Evolutionary conservation across 345 rosid species (phyloP).

Genomic region (Eucalyptus tenuipes): DNA sequence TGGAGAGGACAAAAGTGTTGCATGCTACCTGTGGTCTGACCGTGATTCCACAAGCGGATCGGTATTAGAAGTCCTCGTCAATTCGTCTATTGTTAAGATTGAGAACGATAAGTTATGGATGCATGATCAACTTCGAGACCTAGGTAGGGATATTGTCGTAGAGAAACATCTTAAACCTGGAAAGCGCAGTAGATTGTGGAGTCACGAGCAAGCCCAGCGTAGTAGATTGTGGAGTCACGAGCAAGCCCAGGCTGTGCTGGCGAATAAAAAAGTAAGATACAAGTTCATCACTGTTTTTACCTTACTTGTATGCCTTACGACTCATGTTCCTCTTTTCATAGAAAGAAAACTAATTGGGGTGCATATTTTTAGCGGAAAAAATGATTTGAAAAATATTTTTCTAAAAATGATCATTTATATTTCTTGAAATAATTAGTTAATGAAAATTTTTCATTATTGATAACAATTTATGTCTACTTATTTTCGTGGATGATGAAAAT

Average conservation of each 20-base stretch:
- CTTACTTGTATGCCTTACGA: background rate
- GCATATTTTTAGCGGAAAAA: background rate
- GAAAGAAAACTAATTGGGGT: background rate
- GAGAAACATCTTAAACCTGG: background rate
- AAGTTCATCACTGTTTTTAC: background rate
- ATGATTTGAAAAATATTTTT: background rate
- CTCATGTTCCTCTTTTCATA: background rate
- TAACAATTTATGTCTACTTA: background rate
- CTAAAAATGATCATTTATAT: background rate
- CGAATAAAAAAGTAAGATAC: background rate
- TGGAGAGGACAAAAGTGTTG: too few species aligned
- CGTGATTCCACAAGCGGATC: rapidly evolving
- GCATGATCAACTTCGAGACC: too few species aligned
- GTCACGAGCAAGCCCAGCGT: too few species aligned
- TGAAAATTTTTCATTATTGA: background rate
- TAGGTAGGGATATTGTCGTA: too few species aligned
- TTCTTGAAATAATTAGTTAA: background rate
- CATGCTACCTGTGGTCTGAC: too few species aligned
- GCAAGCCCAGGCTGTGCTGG: background rate
- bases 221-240: background rate
- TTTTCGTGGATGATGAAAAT: too few species aligned
- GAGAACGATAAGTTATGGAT: too few species aligned
- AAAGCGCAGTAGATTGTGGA: background rate
- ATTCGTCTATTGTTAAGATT: too few species aligned
- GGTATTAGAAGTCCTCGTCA: too few species aligned